These are phyloP conservation scores for Solanum hybrid DNA, from an alignment of 305 asterid genomes.

Conservation along the genomic window DNA sequence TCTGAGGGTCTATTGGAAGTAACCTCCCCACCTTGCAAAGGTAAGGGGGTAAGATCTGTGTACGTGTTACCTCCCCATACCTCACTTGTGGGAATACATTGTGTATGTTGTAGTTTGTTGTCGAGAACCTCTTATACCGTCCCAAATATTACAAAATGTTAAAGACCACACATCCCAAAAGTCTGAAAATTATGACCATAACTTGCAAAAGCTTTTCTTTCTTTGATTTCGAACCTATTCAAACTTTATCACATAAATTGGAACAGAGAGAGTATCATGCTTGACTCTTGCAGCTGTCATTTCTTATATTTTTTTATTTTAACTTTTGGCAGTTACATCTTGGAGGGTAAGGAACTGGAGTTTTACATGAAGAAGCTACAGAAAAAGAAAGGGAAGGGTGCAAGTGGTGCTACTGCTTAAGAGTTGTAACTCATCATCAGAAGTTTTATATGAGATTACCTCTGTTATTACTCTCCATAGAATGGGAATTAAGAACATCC, in stretches of 20 bases:
- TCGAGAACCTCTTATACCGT: background rate
- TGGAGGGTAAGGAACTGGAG: conserved; percentile 36
- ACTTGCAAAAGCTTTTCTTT: background rate
- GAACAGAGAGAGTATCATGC: background rate
- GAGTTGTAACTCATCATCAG: background rate
- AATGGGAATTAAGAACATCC: background rate
- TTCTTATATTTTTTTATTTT: background rate
- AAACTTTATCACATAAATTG: background rate
- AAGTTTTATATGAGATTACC: background rate
- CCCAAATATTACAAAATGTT: background rate
- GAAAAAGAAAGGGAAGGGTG: conserved; percentile 34
- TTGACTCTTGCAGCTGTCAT: background rate
- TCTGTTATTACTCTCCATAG: background rate
- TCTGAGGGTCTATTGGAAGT: background rate
- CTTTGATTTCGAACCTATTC: background rate
- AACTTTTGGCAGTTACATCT: conserved; percentile 14
- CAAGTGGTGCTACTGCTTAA: conserved; percentile 24
- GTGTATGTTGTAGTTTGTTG: background rate
- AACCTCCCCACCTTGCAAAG: background rate
- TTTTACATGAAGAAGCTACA: conserved; percentile 31
- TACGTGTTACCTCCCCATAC: background rate
- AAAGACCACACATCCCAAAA: background rate
- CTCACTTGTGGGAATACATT: background rate
- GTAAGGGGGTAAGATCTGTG: background rate
- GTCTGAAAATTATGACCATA: background rate